Evolutionary conservation across 2,329 filamentous ascomycete species (phyloP).

Genomic region (Aureobasidium sp.): DNA sequence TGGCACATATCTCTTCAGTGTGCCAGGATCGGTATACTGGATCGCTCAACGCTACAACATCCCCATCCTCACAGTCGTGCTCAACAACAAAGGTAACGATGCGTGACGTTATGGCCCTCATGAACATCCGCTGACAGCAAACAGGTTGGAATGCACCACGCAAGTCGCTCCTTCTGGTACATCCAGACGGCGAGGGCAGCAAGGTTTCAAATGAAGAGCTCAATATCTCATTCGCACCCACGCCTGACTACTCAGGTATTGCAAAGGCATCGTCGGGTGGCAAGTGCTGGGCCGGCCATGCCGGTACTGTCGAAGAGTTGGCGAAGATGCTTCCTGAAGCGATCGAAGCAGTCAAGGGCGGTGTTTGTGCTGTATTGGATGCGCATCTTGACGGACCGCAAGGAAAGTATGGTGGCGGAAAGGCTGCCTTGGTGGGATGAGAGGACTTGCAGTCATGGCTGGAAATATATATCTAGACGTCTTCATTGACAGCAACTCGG

Average conservation of each 20-base stretch:
- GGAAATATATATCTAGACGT: neutral
- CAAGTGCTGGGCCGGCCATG: constrained; percentile 52
- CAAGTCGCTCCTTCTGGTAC: constrained; percentile 54
- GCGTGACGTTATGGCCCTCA: neutral
- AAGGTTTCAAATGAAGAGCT: constrained; percentile 55
- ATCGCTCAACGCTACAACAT: constrained; percentile 58
- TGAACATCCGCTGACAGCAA: neutral
- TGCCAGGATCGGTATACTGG: constrained; percentile 61
- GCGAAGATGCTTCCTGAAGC: constrained; percentile 48
- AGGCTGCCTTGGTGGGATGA: constrained; percentile 22
- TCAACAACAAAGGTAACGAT: constrained; percentile 54
- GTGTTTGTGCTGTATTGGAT: constrained; percentile 55
- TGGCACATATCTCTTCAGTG: constrained; percentile 58
- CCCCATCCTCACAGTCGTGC: constrained; percentile 56
- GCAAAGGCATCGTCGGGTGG: constrained; percentile 58
- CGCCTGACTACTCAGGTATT: constrained; percentile 60
- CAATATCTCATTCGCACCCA: constrained; percentile 58
- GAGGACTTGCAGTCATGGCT: neutral
- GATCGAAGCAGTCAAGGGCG: constrained; percentile 48
- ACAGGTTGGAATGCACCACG: constrained; percentile 58
- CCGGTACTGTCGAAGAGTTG: constrained; percentile 49
- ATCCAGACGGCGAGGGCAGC: constrained; percentile 54
- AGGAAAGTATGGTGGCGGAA: constrained; percentile 43
- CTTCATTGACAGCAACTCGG: neutral
- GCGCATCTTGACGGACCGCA: constrained; percentile 49